Conservation (phyloP, 495 filamentous ascomycete genomes). For the Penicillium robsamsonii region DNA sequence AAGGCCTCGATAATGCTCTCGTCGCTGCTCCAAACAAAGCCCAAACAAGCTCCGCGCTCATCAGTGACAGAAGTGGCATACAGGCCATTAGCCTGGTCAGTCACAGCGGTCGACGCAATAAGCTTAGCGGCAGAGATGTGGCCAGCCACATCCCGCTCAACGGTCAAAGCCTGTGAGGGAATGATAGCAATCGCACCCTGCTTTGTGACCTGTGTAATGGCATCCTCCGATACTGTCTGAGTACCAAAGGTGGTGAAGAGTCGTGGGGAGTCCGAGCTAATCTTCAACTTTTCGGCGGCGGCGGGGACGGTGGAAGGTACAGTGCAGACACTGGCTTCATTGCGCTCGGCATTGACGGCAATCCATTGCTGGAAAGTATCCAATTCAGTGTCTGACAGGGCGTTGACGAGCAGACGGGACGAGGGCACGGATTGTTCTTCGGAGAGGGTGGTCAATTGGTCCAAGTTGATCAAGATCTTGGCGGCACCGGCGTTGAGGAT, state of each 20-base stretch:
- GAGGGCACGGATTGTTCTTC: constrained; percentile 55
- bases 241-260: constrained; percentile 38
- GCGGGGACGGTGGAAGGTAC: constrained; percentile 52
- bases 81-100: constrained; percentile 82
- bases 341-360: constrained; percentile 47
- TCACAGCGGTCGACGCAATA: constrained; percentile 65
- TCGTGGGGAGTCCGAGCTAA: constrained; percentile 39
- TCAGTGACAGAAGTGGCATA: constrained; percentile 87
- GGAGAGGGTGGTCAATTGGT: constrained; percentile 56
- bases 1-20: constrained; percentile 87
- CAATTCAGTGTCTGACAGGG: constrained; percentile 38
- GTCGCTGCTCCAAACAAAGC: constrained; percentile 87
- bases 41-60: constrained; percentile 79
- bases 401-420: constrained; percentile 53
- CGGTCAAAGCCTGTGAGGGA: constrained; percentile 65
- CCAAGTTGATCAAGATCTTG: constrained; percentile 75
- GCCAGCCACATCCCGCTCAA: constrained; percentile 54
- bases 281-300: constrained; percentile 39
- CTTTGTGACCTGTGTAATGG: constrained; percentile 51
- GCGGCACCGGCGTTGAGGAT: constrained; percentile 85
- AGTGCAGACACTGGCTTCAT: constrained; percentile 53
- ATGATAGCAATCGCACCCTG: constrained; percentile 74
- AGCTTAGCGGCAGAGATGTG: constrained; percentile 67
- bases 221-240: constrained; percentile 38
- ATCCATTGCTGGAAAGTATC: constrained; percentile 39